Conservation (phyloP, 805 yeast species). For the Wickerhamiella hasegawae region DNA sequence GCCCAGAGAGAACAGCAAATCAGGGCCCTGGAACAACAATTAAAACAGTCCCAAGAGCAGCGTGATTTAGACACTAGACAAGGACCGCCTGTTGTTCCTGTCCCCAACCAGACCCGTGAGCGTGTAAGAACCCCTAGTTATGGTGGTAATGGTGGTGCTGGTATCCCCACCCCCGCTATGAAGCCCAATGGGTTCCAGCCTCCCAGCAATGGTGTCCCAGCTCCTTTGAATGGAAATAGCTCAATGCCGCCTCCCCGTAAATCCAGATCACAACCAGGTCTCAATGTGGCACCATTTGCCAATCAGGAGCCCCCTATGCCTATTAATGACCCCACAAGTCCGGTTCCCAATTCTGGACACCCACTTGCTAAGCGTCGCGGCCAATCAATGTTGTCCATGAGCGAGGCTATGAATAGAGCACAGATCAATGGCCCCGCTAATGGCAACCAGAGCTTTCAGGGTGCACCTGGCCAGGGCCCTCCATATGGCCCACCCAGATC, state of each 20-base stretch:
- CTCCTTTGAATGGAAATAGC: background rate
- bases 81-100: too few relatives aligned
- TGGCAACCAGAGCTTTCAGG: too few relatives aligned
- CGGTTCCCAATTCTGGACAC: background rate
- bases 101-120: too few relatives aligned
- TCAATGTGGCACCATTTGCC: background rate
- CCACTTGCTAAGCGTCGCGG: background rate
- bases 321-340: too few relatives aligned
- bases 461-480: too few relatives aligned
- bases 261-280: background rate
- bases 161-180: too few relatives aligned
- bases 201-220: slow-evolving; percentile 5
- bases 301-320: background rate
- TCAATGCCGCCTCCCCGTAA: background rate
- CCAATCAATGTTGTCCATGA: background rate
- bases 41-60: background rate
- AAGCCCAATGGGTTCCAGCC: background rate
- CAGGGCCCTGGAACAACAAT: background rate
- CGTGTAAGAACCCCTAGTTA: too few relatives aligned
- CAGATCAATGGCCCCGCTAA: slow-evolving; percentile 52
- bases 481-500: too few relatives aligned
- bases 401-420: slow-evolving; percentile 23
- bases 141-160: too few relatives aligned
- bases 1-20: background rate
- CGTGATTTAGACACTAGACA: too few relatives aligned